Conservation (phyloP, 2,329 filamentous ascomycete genomes). For the Cordyceps pruinosa region DNA sequence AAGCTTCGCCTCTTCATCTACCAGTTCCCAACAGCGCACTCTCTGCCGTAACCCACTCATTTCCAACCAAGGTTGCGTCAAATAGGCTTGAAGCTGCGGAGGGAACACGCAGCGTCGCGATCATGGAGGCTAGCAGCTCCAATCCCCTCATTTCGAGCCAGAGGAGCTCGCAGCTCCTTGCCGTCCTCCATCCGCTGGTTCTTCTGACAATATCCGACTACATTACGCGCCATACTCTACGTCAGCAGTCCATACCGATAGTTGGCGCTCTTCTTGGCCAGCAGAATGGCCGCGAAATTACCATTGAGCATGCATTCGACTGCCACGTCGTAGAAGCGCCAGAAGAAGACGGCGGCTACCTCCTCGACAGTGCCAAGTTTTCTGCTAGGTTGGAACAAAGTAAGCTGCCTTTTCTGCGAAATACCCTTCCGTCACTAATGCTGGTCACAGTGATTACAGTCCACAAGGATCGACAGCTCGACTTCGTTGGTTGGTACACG, state of each 20-base stretch:
- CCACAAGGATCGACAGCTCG: slow-evolving; percentile 74
- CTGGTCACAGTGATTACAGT: slow-evolving; percentile 67
- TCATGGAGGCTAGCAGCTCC: slow-evolving; percentile 39
- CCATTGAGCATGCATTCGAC: slow-evolving; percentile 89
- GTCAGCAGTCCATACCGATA: slow-evolving; percentile 67
- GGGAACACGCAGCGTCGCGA: not conserved
- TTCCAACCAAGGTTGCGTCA: not conserved
- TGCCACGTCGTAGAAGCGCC: slow-evolving; percentile 49
- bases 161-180: slow-evolving; percentile 67
- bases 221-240: slow-evolving; percentile 81
- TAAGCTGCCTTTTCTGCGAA: slow-evolving; percentile 31
- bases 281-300: slow-evolving; percentile 84
- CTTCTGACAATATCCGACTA: slow-evolving; percentile 96
- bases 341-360: slow-evolving; percentile 46
- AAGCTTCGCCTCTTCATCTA: slow-evolving; percentile 2
- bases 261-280: slow-evolving; percentile 85
- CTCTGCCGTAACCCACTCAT: not conserved
- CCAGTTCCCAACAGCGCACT: not conserved
- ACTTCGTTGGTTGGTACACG: slow-evolving; percentile 90
- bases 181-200: slow-evolving; percentile 85
- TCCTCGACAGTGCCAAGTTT: slow-evolving; percentile 68
- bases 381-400: slow-evolving; percentile 74
- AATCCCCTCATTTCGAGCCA: slow-evolving; percentile 60
- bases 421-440: not conserved
- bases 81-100: not conserved